Evolutionary conservation across 345 rosid species (phyloP), one percentile per base, ranked within the genome.

Genomic region (Syzygium aqueum): DNA sequence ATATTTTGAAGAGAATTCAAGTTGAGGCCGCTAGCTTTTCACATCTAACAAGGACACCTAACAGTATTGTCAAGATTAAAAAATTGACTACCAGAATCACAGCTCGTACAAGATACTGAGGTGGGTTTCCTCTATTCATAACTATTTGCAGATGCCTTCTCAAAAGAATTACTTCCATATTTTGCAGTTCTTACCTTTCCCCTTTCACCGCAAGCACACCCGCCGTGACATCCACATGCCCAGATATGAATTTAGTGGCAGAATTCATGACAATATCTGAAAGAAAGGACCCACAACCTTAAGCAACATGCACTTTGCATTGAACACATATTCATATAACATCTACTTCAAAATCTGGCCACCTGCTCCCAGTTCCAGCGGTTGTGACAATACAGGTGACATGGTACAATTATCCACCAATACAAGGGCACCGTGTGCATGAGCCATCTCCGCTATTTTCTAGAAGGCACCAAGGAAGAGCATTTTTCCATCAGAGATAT

Each of bases 321-420:
- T 85, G 52, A n/a, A 30, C 10, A 73, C 33, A 51, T 77, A 88
- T 53, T 56, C n/a, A 78, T 40, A 37, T 77, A 43, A 87, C 84
- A 84, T 33, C 22, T 27, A 85, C 19, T 23, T 30, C 84, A 23
- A 23, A 77, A 50, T 65, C 53, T n/a, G 51, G 67, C 28, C 86
- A 96, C 99, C 99, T 90, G 98, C 99, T 92, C 99, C 99, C 87
- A 97, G 96, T 90, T 96, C 96, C 91, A 97, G 85, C 11, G 99
- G 99, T 51, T 86, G 98, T 53, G 98, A 96, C 84, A 95, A 89
- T 77, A 96, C 98, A 52, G 99, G 96, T 25, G 99, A 96, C 99
- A 97, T 90, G 61, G 95, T 95, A 90, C 98, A 95, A 90, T 97
- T 96, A 90, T 97, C 99, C 37, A 95, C 98, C 93, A 97, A 90